Evolutionary conservation across 768 basidiomycete species (phyloP).

Genomic region (Suillus fuscotomentosus): DNA sequence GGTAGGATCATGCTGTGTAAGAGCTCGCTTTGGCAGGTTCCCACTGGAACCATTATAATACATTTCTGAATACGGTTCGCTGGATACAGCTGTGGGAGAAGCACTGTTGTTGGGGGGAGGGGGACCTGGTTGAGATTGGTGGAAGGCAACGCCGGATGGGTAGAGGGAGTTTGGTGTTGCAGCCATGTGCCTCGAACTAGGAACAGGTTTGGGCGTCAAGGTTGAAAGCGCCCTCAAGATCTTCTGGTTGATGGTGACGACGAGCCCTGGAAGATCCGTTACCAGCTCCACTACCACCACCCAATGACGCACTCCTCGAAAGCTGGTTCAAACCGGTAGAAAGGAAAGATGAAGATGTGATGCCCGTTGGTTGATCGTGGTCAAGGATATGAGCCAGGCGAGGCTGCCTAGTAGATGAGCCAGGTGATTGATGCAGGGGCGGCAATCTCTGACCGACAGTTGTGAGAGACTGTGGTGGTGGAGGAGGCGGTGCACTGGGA

Average conservation of each 20-base stretch:
- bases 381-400: slow-evolving; percentile 68
- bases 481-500: slow-evolving; percentile 33
- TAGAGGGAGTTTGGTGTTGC: slow-evolving; percentile 49
- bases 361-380: slow-evolving; percentile 51
- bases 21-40: slow-evolving; percentile 55
- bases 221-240: slow-evolving; percentile 56
- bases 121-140: slow-evolving; percentile 44
- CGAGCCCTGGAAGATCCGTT: slow-evolving; percentile 46
- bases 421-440: slow-evolving; percentile 46
- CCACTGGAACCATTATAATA: slow-evolving; percentile 54
- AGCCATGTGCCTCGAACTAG: slow-evolving; percentile 23
- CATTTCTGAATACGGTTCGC: slow-evolving; percentile 56
- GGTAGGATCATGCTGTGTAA: slow-evolving; percentile 53
- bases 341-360: slow-evolving; percentile 47
- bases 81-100: slow-evolving; percentile 29
- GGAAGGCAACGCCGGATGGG: slow-evolving; percentile 56
- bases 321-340: slow-evolving; percentile 53
- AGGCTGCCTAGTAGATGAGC: slow-evolving; percentile 51
- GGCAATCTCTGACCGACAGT: slow-evolving; percentile 46
- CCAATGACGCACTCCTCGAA: slow-evolving; percentile 67
- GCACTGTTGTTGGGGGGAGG: slow-evolving; percentile 33
- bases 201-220: slow-evolving; percentile 27
- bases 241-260: slow-evolving; percentile 69
- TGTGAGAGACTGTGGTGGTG: slow-evolving; percentile 45
- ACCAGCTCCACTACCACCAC: slow-evolving; percentile 39